Evolutionary conservation across 306 rosid species (phyloP), one percentile per base, ranked within the genome.

Genomic region (Hylodesmum podocarpum): DNA sequence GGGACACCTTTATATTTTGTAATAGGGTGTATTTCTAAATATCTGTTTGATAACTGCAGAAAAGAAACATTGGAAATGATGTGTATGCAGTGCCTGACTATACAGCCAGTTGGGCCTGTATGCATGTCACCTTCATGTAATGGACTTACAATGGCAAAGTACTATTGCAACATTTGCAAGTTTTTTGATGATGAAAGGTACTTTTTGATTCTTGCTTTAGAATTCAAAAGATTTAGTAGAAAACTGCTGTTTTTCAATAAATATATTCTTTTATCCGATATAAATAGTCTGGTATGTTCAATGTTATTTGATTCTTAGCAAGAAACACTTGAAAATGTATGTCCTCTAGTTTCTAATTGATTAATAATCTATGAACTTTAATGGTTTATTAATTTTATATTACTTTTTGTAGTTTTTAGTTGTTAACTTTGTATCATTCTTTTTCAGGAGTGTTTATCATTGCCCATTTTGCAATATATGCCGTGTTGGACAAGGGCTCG

Each of bases 381-480:
- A 61, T 41, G 8, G 51, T 37, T 34, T 65, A 34, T 27, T 64
- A 55, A 24, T 73, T 70, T 70, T 75, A 24, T 47, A n/a, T n/a
- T n/a, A n/a, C n/a, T 54, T 81, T 74, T 75, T 27, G 19, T 18
- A 50, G 59, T 44, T 41, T 66, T 47, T 74, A 63, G 37, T 29
- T 25, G 41, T 40, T 66, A 44, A 80, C 67, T 8, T 54, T 34
- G 53, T 16, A 6, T 24, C 25, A 16, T 82, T 29, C 69, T 72
- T 68, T 75, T 69, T 22, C 96, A 94, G 98, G 91, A 79, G 83
- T 81, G 96, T 96, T 39, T 96, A 96, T 80, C 99, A 96, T 75
- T 96, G 99, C 93, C 99, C 99, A 18, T 96, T 83, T 88, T 96
- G 99, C 91, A 96, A 96, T 79, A 83, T 96, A 73, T 96, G 99